Base-by-base conservation (phyloP, 371 early-diverging fungal species). In the Dichotomocladium elegans region DNA sequence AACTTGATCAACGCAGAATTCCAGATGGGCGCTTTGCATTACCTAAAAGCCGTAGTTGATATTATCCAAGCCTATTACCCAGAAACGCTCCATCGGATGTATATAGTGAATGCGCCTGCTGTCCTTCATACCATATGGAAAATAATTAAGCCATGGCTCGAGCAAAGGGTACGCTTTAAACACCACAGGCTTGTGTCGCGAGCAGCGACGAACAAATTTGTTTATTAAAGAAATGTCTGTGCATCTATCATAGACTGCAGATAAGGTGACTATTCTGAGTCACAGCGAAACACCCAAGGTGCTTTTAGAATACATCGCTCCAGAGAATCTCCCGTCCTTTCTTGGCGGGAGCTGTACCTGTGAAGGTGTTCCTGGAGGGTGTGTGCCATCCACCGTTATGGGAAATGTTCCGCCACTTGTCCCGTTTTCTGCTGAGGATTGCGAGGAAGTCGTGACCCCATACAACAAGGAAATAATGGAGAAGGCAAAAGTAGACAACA, bases 31-130 rank as follows among this genome's bases (percentile, higher is more conserved):
- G 92, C 85, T 7, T 71, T 92, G 47, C 72, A 81, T 27, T 76
- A 90, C 70, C 67, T 91, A 46, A 74, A 80, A 26, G 82, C 82
- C 27, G 72, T 91, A 46, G 72, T 85, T 22, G 86, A 89, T 47
- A 72, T 81, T 53, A 87, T 89, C 58, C 89, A 90, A 53, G 76
- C 77, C 34, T 83, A 87, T 51, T 93, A 92, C 51, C 93, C 93
- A 22, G 93, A 92, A 61, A 82, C 89, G 30, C 72, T 92, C 56
- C 74, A 81, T 45, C 79, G 76, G 44, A 72, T 91, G 7, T 93
- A 86, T 49, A 73, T 93, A 30, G 86, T 92, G 27, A 93, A 93
- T 68, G 83, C 87, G 21, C 92, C 93, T 2, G 70, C 68, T 27
- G 70, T 88, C 41, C 91, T 93, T 72, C 74, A 88, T 10, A 79